Conservation (phyloP, 345 rosid species). For the Geranium brycei region DNA sequence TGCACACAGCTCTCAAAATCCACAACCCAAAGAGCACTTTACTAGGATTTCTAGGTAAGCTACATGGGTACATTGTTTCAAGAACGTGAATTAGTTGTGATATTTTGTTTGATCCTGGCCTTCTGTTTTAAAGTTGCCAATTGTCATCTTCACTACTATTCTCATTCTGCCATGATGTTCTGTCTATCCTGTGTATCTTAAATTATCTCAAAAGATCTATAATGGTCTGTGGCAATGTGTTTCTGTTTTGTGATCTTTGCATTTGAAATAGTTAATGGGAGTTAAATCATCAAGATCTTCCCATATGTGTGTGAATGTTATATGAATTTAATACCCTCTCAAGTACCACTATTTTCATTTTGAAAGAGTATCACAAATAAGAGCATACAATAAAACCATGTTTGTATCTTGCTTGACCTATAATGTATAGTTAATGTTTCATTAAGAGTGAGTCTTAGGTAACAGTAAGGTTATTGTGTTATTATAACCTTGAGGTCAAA, state of each 20-base stretch:
- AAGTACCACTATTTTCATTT: neutral
- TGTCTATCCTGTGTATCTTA: neutral
- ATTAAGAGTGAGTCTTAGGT: too few relatives aligned
- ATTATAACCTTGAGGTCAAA: too few relatives aligned
- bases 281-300: neutral
- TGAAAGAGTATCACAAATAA: neutral
- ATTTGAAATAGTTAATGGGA: neutral
- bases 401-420: too few relatives aligned
- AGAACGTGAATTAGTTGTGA: neutral
- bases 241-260: neutral
- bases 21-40: slow-evolving; percentile 65
- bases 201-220: neutral
- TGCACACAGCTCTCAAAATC: slow-evolving; percentile 57
- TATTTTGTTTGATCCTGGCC: neutral
- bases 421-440: neutral
- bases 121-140: neutral
- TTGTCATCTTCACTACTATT: neutral
- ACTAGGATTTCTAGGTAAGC: slow-evolving; percentile 80
- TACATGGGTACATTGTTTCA: neutral
- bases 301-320: neutral
- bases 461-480: too few relatives aligned
- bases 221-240: neutral
- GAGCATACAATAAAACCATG: neutral
- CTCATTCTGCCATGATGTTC: neutral
- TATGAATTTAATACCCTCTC: neutral